Percentiles rank a stretch among this genome's conserved stretches.
Conservation (phyloP, 345 rosid species). For the Lagerstroemia speciosa region DNA sequence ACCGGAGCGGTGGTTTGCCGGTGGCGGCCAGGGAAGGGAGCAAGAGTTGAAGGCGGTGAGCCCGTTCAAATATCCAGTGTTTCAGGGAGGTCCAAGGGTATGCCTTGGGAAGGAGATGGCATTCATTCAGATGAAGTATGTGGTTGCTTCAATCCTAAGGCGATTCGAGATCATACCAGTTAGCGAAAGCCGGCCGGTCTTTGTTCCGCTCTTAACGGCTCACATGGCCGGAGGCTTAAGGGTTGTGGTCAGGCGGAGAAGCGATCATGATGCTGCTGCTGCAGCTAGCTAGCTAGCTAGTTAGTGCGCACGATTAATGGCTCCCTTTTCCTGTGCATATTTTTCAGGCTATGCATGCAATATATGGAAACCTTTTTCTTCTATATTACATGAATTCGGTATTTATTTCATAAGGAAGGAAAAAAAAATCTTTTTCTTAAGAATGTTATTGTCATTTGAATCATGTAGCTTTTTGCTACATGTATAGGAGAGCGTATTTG, state of each 20-base stretch:
- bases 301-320: too few relatives aligned
- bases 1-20: constrained; percentile 51
- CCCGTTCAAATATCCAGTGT: constrained; percentile 53
- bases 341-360: too few relatives aligned
- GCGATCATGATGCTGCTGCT: too few relatives aligned
- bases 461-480: too few relatives aligned
- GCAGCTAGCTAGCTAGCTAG: too few relatives aligned
- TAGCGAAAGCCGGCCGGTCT: constrained; percentile 27
- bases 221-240: constrained; percentile 65
- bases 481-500: too few relatives aligned
- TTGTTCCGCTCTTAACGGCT: constrained; percentile 55
- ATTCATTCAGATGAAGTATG: constrained; percentile 65
- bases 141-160: constrained; percentile 36
- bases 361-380: too few relatives aligned
- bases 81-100: constrained; percentile 71
- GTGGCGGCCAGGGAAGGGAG: constrained; percentile 5
- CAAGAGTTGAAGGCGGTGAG: constrained; percentile 26
- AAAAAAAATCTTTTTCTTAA: too few relatives aligned
- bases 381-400: too few relatives aligned
- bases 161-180: constrained; percentile 35
- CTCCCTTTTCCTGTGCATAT: too few relatives aligned
- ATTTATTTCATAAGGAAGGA: too few relatives aligned
- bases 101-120: constrained; percentile 76
- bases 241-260: constrained; percentile 36
- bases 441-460: too few relatives aligned